Evolutionary conservation across 768 basidiomycete species (phyloP).

Genomic region (Mycena rosella): DNA sequence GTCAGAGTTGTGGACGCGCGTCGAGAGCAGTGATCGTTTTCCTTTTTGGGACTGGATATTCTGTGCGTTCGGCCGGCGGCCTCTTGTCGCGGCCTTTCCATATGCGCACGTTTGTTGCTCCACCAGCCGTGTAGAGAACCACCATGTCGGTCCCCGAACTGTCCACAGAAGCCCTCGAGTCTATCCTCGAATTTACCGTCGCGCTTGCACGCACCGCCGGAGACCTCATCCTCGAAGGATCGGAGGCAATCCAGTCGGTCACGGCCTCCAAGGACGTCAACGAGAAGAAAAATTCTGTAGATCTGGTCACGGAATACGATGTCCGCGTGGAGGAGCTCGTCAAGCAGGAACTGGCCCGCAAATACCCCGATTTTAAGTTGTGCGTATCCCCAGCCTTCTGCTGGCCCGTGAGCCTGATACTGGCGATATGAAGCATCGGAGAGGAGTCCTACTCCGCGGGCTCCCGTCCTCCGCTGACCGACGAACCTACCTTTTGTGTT

Average conservation of each 20-base stretch:
- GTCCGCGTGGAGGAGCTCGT: constrained; percentile 91
- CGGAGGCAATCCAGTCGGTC: constrained; percentile 73
- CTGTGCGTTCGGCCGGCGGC: no score
- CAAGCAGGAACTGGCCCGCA: constrained; percentile 69
- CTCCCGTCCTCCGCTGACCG: constrained; percentile 75
- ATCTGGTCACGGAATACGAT: constrained; percentile 96
- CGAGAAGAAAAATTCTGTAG: constrained; percentile 95
- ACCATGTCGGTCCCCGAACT: constrained; percentile 53
- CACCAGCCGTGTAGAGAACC: constrained; percentile 16
- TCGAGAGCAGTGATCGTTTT: neutral
- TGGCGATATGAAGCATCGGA: constrained; percentile 73
- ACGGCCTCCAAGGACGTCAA: constrained; percentile 63
- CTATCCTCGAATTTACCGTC: constrained; percentile 76
- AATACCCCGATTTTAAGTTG: constrained; percentile 88
- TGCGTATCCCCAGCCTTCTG: constrained; percentile 55
- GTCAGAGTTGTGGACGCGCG: constrained; percentile 47
- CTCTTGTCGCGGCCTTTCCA: constrained; percentile 33
- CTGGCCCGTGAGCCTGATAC: neutral
- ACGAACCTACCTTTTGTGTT: constrained; percentile 95
- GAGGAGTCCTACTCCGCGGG: constrained; percentile 93
- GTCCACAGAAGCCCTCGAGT: constrained; percentile 58
- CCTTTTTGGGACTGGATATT: neutral
- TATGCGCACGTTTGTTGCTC: constrained; percentile 8
- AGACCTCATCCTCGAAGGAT: constrained; percentile 80
- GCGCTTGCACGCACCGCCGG: constrained; percentile 83